Percentiles rank a stretch among this genome's conserved stretches.
Evolutionary conservation across 1,139 yeast species (phyloP).

Genomic region (Yamadazyma oceani): DNA sequence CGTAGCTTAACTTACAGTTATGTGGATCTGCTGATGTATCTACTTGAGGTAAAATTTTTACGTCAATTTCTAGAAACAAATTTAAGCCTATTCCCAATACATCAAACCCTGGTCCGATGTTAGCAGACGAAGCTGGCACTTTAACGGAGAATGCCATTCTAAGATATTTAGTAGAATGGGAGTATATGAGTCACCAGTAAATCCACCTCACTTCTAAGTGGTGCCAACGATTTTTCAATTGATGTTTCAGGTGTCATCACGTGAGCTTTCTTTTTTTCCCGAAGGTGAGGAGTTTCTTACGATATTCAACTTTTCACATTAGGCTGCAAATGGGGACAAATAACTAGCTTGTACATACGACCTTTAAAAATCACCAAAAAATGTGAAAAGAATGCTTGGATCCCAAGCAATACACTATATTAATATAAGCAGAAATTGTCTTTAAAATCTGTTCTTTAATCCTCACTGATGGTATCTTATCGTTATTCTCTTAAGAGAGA

Average conservation of each 20-base stretch:
- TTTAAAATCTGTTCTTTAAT: too few species aligned
- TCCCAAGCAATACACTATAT: too few species aligned
- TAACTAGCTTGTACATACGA: not conserved
- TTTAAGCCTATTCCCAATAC: constrained; percentile 89
- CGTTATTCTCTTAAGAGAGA: too few species aligned
- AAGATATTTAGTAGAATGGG: not conserved
- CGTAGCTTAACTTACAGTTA: constrained; percentile 70
- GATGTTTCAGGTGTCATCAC: too few species aligned
- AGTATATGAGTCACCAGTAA: not conserved
- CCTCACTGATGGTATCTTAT: too few species aligned
- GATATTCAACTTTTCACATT: too few species aligned
- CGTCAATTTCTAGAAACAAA: constrained; percentile 68
- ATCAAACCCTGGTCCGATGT: constrained; percentile 97
- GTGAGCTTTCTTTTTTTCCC: too few species aligned
- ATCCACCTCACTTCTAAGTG: too few species aligned
- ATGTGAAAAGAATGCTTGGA: not conserved
- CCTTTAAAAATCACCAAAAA: not conserved
- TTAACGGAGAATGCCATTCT: constrained; percentile 37
- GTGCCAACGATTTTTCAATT: too few species aligned
- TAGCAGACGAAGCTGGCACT: constrained; percentile 97
- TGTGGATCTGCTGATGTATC: constrained; percentile 59
- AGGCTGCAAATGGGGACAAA: not conserved
- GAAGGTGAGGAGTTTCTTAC: too few species aligned
- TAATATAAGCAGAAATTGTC: too few species aligned
- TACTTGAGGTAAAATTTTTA: constrained; percentile 54